These are phyloP conservation scores for Suhomyces tanzawaensis DNA, from an alignment of 805 yeast species.

Conservation along the genomic window DNA sequence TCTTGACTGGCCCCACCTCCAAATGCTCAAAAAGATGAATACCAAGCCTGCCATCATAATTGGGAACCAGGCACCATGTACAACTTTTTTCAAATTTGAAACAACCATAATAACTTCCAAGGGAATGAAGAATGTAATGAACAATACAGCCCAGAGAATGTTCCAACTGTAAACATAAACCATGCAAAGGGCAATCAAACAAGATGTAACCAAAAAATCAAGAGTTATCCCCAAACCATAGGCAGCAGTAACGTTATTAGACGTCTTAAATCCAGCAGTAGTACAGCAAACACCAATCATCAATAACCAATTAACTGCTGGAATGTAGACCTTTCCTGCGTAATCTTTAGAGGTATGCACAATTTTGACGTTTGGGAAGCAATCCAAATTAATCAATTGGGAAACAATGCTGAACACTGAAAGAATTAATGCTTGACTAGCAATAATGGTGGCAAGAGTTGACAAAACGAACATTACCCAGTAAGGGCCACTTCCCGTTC, in stretches of 20 bases:
- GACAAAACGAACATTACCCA: conserved; percentile 55
- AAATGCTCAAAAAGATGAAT: conserved; percentile 36
- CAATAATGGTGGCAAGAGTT: conserved; percentile 54
- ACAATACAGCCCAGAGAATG: conserved; percentile 32
- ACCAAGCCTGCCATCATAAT: conserved; percentile 42
- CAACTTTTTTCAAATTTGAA: conserved; percentile 50
- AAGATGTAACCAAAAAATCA: conserved; percentile 53
- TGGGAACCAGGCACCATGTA: conserved; percentile 65
- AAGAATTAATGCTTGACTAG: conserved; percentile 58
- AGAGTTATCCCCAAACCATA: conserved; percentile 59
- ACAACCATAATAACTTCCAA: conserved; percentile 46
- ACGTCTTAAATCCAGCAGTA: conserved; percentile 51
- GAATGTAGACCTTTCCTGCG: conserved; percentile 53
- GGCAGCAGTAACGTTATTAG: conserved; percentile 53
- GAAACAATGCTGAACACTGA: conserved; percentile 53
- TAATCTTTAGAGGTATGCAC: conserved; percentile 44
- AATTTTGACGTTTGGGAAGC: conserved; percentile 50
- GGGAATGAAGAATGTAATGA: conserved; percentile 41
- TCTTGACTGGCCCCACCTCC: conserved; percentile 49
- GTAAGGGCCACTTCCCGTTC: conserved; percentile 40
- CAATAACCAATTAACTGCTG: conserved; percentile 47
- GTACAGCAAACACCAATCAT: conserved; percentile 51
- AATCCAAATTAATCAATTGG: conserved; percentile 53
- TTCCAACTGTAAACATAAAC: conserved; percentile 43
- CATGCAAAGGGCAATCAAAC: conserved; percentile 44